Evolutionary conservation across 2,329 filamentous ascomycete species (phyloP).

Genomic region (Periconia sp.): DNA sequence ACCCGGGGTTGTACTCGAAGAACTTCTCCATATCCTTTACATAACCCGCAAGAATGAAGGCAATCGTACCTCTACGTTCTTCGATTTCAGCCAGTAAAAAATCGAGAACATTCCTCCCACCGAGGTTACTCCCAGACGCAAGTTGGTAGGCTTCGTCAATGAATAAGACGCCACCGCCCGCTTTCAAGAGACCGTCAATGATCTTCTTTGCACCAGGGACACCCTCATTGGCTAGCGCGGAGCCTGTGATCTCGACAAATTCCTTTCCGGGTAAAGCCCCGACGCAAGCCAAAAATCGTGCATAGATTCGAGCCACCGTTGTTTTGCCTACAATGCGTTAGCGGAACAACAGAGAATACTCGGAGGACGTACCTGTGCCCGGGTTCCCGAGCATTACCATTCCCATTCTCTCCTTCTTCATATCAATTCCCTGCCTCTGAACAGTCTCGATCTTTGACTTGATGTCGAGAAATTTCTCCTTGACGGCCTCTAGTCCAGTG

Average conservation of each 20-base stretch:
- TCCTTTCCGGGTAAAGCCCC: constrained; percentile 61
- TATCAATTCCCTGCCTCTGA: constrained; percentile 58
- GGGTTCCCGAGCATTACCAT: constrained; percentile 70
- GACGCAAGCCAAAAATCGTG: constrained; percentile 63
- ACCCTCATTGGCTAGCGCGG: constrained; percentile 64
- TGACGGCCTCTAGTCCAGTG: constrained; percentile 72
- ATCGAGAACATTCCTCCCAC: constrained; percentile 67
- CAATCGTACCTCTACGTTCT: constrained; percentile 67
- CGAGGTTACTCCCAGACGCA: constrained; percentile 57
- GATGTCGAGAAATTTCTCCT: constrained; percentile 62
- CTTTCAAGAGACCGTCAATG: constrained; percentile 58
- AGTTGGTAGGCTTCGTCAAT: constrained; percentile 82
- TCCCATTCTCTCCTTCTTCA: constrained; percentile 63
- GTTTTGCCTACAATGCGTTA: constrained; percentile 61
- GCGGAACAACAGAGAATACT: background rate
- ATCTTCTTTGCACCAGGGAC: constrained; percentile 60
- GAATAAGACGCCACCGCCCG: constrained; percentile 70
- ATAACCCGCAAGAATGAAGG: constrained; percentile 75
- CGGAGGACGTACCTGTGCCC: constrained; percentile 61
- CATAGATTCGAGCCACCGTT: constrained; percentile 72
- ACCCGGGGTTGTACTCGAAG: constrained; percentile 71
- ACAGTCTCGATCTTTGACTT: constrained; percentile 65
- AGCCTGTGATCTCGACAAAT: constrained; percentile 70
- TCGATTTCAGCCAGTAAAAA: constrained; percentile 73
- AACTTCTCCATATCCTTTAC: constrained; percentile 74